Base-by-base conservation (phyloP, 1,139 yeast genomes). In the Lodderomyces orthopsilosis region DNA sequence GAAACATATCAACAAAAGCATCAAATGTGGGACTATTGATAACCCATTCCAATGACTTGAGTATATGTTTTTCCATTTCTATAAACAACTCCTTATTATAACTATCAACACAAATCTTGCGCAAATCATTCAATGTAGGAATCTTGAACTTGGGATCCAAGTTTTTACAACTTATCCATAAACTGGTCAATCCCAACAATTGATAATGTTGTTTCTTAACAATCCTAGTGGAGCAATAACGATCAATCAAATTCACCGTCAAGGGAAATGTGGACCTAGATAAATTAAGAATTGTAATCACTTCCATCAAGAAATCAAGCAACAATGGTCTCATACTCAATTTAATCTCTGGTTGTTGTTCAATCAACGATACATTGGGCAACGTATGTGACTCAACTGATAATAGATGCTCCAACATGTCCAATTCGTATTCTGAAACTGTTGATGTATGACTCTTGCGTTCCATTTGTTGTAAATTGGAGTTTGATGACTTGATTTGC, bases 91-190 rank as follows among this genome's bases (percentile, higher is more conserved):
- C 70, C 51, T 78, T 79, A 35, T 79, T 70, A 60, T 80, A 80
- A 53, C 81, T 75, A 51, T 77, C 77, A 59, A 86, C 84, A 56
- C 89, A 83, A 61, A 81, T 74, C 50, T 73, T 72, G 54, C 82
- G 65, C 48, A 79, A 68, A 52, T 78, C 81, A 51, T 74, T 73
- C 48, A 80, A 61, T 17, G 79, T 67, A 23, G 89, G 87, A 39
- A 83, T 77, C 56, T 79, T 79, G 52, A 77, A 77, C 62, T 85
- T 85, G 44, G 81, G 71, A 58, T 85, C 93, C 61, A 79, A 71
- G 59, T 78, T 83, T 63, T 85, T 85, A 50, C 89, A 79, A 36
- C 86, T 76, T 41, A 84, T 75, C 94, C 93, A 85, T 41, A 85
- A 66, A 49, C 87, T 76, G 22, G 89, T 80, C 47, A 85, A 70